A percentile compares a stretch with the other conserved stretches of the same genome.
phyloP scores from a whole-genome alignment of 345 rosid genomes.

The Barbarea vulgaris region DNA sequence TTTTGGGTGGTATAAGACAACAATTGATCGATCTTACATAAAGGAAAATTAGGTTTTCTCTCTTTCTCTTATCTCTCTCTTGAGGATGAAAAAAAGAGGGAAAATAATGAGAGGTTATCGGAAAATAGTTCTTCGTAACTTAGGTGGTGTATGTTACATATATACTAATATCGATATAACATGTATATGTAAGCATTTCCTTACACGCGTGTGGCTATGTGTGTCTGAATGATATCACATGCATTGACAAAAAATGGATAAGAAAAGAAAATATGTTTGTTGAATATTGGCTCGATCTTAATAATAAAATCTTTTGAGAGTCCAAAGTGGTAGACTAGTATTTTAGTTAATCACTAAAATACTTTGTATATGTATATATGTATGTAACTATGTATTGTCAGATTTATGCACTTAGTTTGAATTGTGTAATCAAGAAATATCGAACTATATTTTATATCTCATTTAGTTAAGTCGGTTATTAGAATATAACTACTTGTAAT shows the following conservation, averaged over 20 bases:
- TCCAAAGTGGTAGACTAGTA: not conserved
- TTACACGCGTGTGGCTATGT: not conserved
- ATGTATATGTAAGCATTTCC: slow-evolving; percentile 1
- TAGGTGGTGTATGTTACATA: not conserved
- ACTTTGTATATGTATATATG: not conserved
- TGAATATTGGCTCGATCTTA: not conserved
- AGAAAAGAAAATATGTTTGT: not conserved
- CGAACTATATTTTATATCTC: not conserved
- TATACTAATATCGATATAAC: not conserved
- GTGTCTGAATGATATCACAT: not conserved
- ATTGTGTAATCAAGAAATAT: not conserved
- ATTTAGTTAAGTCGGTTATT: not conserved
- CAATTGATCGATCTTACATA: not conserved
- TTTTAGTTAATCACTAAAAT: not conserved
- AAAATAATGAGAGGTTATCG: not conserved
- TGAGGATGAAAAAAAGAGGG: not conserved
- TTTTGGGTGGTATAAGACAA: too few species aligned
- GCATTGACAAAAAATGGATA: slow-evolving; percentile 15
- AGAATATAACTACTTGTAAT: not conserved
- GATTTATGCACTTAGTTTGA: not conserved
- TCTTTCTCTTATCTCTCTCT: not conserved
- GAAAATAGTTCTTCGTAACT: not conserved
- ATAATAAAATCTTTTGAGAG: too few species aligned
- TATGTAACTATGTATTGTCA: too few species aligned
- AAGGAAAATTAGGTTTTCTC: not conserved